These are phyloP conservation scores for Phytophthora syringae DNA, from an alignment of 352 stramenopile genomes.

Conservation along the genomic window DNA sequence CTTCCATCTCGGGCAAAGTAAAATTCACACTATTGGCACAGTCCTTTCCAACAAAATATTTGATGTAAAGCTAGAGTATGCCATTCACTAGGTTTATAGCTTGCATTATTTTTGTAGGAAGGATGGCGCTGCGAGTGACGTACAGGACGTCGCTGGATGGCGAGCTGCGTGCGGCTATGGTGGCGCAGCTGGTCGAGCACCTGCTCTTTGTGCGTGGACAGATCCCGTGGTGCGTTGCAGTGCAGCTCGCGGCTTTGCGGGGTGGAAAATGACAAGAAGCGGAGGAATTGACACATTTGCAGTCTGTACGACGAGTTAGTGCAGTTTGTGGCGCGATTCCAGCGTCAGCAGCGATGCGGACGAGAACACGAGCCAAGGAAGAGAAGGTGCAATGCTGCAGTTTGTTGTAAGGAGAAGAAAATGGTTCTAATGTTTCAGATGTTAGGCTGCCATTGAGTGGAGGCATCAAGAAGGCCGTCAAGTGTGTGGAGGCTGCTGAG, in stretches of 20 bases:
- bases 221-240: conserved; percentile 57
- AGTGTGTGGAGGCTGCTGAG: conserved; percentile 49
- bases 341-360: conserved; percentile 24
- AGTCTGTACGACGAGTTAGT: conserved; percentile 67
- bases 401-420: not conserved
- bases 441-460: conserved; percentile 36
- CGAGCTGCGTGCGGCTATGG: conserved; percentile 47
- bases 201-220: conserved; percentile 73
- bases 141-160: conserved; percentile 58
- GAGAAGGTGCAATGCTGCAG: conserved; percentile 8
- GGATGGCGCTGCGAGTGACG: conserved; percentile 28
- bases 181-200: conserved; percentile 51
- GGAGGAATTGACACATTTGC: conserved; percentile 10
- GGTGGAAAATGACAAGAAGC: not conserved
- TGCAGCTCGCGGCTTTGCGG: not conserved
- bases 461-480: conserved; percentile 54
- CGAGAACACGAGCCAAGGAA: not conserved
- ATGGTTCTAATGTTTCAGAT: conserved; percentile 1
- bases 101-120: too few relatives aligned
- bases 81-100: too few relatives aligned
- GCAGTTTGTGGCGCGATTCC: conserved; percentile 27
- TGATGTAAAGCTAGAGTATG: too few relatives aligned
- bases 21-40: conserved; percentile 4
- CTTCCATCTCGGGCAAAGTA: conserved; percentile 64
- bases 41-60: too few relatives aligned